These are phyloP conservation scores for Aspergillus ustus DNA, from an alignment of 2,329 filamentous ascomycete genomes.

Conservation along the genomic window DNA sequence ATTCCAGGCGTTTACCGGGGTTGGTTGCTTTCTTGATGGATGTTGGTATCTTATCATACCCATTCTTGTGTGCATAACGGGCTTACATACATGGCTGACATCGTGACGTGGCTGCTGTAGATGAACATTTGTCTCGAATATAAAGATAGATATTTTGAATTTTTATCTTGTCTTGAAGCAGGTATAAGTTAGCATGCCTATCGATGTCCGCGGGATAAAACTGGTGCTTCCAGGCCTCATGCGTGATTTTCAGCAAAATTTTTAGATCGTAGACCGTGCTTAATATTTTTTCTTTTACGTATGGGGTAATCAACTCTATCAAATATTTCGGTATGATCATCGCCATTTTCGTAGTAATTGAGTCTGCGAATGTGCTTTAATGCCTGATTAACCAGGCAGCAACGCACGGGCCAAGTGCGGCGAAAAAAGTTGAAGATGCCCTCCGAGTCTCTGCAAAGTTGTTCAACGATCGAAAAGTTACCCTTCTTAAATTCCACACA, in stretches of 20 bases:
- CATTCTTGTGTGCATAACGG: conserved; percentile 24
- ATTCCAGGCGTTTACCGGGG: conserved; percentile 13
- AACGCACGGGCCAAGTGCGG: conserved; percentile 20
- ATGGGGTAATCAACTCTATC: no score
- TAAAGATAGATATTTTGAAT: conserved; percentile 3
- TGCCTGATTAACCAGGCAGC: conserved; percentile 2
- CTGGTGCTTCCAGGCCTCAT: neutral
- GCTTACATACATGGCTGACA: conserved; percentile 21
- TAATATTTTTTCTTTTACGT: no score
- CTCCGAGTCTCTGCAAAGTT: neutral
- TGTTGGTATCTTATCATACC: conserved; percentile 22
- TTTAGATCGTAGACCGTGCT: no score
- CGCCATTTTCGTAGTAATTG: neutral
- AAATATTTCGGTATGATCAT: no score
- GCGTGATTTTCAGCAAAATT: no score
- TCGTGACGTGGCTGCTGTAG: conserved; percentile 12
- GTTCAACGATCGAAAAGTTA: neutral
- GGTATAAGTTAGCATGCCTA: neutral
- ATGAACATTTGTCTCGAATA: conserved; percentile 13
- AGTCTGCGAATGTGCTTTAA: no score
- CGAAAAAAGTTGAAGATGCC: conserved; percentile 23
- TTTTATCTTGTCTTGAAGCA: neutral
- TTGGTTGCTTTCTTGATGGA: conserved; percentile 23
- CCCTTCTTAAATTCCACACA: neutral
- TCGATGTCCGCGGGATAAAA: neutral